phyloP scores from a whole-genome alignment of 371 early-diverging fungal genomes.

The Phascolomyces articulosus region DNA sequence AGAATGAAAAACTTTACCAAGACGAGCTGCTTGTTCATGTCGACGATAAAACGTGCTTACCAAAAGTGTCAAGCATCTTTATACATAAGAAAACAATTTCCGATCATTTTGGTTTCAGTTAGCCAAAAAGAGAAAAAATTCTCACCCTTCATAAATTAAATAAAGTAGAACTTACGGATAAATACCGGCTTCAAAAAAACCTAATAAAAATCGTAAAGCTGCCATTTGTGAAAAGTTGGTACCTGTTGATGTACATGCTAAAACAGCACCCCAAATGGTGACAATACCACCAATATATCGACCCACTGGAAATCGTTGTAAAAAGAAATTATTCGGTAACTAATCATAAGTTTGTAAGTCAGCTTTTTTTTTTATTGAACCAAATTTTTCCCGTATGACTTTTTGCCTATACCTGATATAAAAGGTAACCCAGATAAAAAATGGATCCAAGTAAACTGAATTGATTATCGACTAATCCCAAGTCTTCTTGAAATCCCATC shows the following conservation, averaged over 20 bases:
- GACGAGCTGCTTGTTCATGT: slow-evolving; percentile 34
- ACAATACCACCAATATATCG: slow-evolving; percentile 39
- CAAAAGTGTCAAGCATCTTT: slow-evolving; percentile 24
- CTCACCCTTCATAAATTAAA: background rate
- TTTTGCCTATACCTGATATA: slow-evolving; percentile 30
- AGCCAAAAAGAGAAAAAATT: background rate
- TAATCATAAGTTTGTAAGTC: slow-evolving; percentile 10
- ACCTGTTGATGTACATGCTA: slow-evolving; percentile 27
- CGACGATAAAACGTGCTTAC: slow-evolving; percentile 30
- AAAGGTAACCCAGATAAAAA: slow-evolving; percentile 45
- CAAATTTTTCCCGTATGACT: too few species aligned
- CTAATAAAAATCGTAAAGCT: slow-evolving; percentile 41
- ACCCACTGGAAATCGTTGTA: slow-evolving; percentile 38
- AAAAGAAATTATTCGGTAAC: slow-evolving; percentile 45
- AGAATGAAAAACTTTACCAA: too few species aligned
- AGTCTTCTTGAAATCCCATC: slow-evolving; percentile 34
- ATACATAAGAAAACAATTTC: slow-evolving; percentile 28
- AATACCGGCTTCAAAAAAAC: slow-evolving; percentile 31
- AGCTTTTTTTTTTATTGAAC: background rate
- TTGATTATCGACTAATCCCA: slow-evolving; percentile 24
- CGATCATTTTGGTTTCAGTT: too few species aligned
- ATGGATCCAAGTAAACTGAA: slow-evolving; percentile 39
- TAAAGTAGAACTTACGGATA: slow-evolving; percentile 15
- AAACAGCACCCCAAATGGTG: slow-evolving; percentile 37
- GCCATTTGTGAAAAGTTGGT: slow-evolving; percentile 37